Evolutionary conservation across 371 early-diverging fungal genomes (phyloP).

Genomic region (Rhizopus stolonifer): DNA sequence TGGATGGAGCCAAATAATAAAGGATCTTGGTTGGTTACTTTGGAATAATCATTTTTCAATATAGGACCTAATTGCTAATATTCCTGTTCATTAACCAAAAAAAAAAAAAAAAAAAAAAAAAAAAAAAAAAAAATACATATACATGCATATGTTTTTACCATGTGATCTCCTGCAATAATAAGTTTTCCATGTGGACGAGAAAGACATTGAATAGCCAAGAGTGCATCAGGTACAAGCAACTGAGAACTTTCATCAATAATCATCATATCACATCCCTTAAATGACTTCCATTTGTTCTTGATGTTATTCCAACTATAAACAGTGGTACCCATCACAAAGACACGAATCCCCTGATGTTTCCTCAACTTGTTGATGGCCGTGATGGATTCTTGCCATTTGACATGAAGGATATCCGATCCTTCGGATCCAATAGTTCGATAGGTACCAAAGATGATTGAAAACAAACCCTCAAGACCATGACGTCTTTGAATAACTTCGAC

Average conservation of each 20-base stretch:
- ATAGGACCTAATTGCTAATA: conserved; percentile 60
- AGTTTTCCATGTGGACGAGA: conserved; percentile 39
- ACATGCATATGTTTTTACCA: too few relatives aligned
- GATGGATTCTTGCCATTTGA: conserved; percentile 8
- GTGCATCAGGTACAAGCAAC: conserved; percentile 52
- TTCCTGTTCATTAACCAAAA: too few relatives aligned
- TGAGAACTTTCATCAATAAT: conserved; percentile 64
- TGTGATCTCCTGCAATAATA: conserved; percentile 61
- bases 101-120: too few relatives aligned
- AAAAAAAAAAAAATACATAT: too few relatives aligned
- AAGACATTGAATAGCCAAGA: conserved; percentile 48
- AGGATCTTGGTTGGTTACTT: conserved; percentile 32
- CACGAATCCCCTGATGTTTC: background rate
- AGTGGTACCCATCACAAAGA: conserved; percentile 53
- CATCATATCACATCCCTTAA: conserved; percentile 46
- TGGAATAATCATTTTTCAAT: conserved; percentile 46
- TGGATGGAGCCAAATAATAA: conserved; percentile 56
- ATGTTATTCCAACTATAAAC: conserved; percentile 57
- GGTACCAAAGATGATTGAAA: conserved; percentile 1
- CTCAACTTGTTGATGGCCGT: conserved; percentile 2
- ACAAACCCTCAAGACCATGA: conserved; percentile 5
- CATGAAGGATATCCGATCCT: conserved; percentile 1
- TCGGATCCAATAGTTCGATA: background rate
- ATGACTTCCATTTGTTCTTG: conserved; percentile 26
- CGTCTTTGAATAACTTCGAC: conserved; percentile 37